Evolutionary conservation across 768 basidiomycete species (phyloP).

Genomic region (Multifurca ochricompacta): DNA sequence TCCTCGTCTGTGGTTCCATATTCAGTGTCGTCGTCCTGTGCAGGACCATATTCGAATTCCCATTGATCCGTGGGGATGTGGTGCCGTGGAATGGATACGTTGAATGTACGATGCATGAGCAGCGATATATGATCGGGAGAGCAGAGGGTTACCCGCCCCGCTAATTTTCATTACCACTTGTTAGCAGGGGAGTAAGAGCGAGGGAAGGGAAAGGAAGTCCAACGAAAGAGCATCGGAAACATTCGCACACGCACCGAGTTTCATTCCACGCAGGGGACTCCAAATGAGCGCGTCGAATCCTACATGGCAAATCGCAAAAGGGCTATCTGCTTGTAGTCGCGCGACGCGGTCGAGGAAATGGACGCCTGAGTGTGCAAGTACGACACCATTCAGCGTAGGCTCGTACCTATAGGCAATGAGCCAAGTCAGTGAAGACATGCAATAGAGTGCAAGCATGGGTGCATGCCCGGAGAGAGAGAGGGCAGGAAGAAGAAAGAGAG

Average conservation of each 20-base stretch:
- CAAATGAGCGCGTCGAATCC: conserved; percentile 81
- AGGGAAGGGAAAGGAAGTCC: neutral
- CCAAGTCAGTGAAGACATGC: neutral
- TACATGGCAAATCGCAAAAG: conserved; percentile 69
- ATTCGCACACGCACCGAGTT: conserved; percentile 68
- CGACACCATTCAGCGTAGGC: conserved; percentile 77
- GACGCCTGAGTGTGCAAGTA: conserved; percentile 79
- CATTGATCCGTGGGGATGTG: conserved; percentile 79
- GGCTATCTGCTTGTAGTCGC: conserved; percentile 72
- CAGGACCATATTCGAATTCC: conserved; percentile 80
- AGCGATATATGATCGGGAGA: conserved; percentile 91
- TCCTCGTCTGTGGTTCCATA: conserved; percentile 35
- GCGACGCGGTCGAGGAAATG: conserved; percentile 57
- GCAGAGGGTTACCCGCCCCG: conserved; percentile 78
- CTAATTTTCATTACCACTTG: conserved; percentile 33
- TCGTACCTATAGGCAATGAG: conserved; percentile 59
- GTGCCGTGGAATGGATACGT: conserved; percentile 87
- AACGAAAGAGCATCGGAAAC: neutral
- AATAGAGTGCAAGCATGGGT: neutral
- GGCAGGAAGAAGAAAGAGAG: no score
- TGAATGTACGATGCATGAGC: conserved; percentile 87
- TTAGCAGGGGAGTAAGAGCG: neutral
- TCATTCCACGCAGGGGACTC: conserved; percentile 79
- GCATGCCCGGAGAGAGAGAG: no score
- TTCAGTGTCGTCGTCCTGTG: conserved; percentile 76